Evolutionary conservation across 345 rosid genomes (phyloP).

Genomic region (Camelina hispida): DNA sequence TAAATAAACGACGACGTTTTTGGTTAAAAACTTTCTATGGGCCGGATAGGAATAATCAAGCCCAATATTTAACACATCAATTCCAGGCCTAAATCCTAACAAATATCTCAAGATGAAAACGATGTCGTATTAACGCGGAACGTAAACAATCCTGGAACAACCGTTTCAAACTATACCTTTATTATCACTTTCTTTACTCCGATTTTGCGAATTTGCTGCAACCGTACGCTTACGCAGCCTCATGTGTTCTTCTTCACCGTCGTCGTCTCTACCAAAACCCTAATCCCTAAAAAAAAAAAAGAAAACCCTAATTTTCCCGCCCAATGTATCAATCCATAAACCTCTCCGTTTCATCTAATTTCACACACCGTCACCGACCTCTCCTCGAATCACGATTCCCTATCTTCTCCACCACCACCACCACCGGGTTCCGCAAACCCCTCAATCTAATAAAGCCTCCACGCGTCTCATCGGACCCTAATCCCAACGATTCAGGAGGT

Average conservation of each 20-base stretch:
- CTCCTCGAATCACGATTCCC: constrained; percentile 41
- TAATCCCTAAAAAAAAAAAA: constrained; percentile 27
- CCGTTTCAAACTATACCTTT: constrained; percentile 33
- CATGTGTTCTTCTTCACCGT: constrained; percentile 19
- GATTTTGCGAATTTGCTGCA: neutral
- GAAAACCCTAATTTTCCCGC: constrained; percentile 44
- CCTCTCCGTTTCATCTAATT: constrained; percentile 49
- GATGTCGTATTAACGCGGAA: neutral
- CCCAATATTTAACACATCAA: neutral
- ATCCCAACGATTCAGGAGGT: constrained; percentile 20
- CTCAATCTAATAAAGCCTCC: constrained; percentile 43
- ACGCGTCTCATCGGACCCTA: constrained; percentile 40
- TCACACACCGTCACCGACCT: constrained; percentile 48
- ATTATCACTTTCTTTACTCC: neutral
- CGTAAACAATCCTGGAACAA: constrained; percentile 31
- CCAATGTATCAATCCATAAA: constrained; percentile 57
- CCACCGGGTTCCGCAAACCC: constrained; percentile 37
- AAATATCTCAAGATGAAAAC: neutral
- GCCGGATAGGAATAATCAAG: neutral
- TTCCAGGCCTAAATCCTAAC: constrained; percentile 5
- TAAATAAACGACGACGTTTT: neutral
- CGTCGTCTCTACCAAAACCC: constrained; percentile 37
- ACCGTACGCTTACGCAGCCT: neutral
- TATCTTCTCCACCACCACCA: constrained; percentile 44
- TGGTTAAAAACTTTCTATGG: neutral